A percentile compares a stretch with the other conserved stretches of the same genome.
These are phyloP conservation scores for Penicillium capsulatum DNA, from an alignment of 2,329 filamentous ascomycete genomes.

Conservation along the genomic window DNA sequence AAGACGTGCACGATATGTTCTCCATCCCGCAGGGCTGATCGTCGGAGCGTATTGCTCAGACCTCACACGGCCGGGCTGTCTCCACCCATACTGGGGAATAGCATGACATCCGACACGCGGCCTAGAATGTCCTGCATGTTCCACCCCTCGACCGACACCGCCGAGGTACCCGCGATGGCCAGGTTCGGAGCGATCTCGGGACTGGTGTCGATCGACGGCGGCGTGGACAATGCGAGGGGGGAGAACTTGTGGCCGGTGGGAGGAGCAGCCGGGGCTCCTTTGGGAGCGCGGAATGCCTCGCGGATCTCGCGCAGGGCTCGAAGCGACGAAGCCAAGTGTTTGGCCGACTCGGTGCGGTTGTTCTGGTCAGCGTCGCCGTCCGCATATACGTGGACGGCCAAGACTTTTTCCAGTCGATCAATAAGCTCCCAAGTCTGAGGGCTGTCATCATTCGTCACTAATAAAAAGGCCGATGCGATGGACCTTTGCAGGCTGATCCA, in stretches of 20 bases:
- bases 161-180: not conserved
- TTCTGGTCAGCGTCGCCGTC: conserved; percentile 23
- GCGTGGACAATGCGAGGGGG: conserved; percentile 13
- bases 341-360: conserved; percentile 32
- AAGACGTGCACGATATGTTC: too few relatives aligned
- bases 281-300: conserved; percentile 24
- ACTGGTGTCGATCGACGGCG: conserved; percentile 11
- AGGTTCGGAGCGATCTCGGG: conserved; percentile 6
- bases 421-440: conserved; percentile 28
- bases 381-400: conserved; percentile 32
- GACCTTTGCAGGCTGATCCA: conserved; percentile 43
- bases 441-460: conserved; percentile 31
- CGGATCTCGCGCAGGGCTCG: conserved; percentile 32
- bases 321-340: conserved; percentile 32
- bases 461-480: conserved; percentile 41
- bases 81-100: conserved; percentile 31
- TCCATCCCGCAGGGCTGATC: not conserved
- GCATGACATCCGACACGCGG: conserved; percentile 35
- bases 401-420: conserved; percentile 26
- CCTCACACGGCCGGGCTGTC: conserved; percentile 4
- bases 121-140: conserved; percentile 32
- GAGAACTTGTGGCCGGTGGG: conserved; percentile 6
- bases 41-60: not conserved
- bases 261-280: not conserved
- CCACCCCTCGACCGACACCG: conserved; percentile 19